Evolutionary conservation across 2,329 filamentous ascomycete species (phyloP).

Genomic region (Ophiostoma fasciatum): DNA sequence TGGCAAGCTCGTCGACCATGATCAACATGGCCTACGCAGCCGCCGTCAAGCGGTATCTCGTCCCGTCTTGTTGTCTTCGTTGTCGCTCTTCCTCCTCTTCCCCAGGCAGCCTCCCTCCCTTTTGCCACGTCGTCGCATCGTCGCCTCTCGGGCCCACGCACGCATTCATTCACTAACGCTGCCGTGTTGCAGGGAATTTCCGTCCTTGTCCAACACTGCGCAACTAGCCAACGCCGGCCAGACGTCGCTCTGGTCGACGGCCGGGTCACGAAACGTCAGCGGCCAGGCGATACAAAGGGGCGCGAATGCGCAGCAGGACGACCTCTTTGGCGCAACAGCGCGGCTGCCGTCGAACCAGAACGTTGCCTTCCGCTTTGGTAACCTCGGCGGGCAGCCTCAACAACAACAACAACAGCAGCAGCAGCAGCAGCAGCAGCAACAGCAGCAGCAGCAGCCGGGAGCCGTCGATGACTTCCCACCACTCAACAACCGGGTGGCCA

Average conservation of each 20-base stretch:
- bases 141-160: neutral
- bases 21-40: slow-evolving; percentile 7
- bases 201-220: slow-evolving; percentile 47
- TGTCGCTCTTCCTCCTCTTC: neutral
- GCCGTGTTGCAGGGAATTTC: slow-evolving; percentile 43
- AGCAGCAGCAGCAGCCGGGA: slow-evolving; percentile 21
- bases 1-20: slow-evolving; percentile 1
- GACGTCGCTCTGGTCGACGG: slow-evolving; percentile 39
- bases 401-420: slow-evolving; percentile 12
- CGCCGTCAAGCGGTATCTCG: slow-evolving; percentile 7
- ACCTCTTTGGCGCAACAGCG: slow-evolving; percentile 25
- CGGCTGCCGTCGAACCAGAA: slow-evolving; percentile 27
- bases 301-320: slow-evolving; percentile 32
- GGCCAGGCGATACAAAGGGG: slow-evolving; percentile 33
- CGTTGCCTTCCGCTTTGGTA: slow-evolving; percentile 40
- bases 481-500: slow-evolving; percentile 37
- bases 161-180: slow-evolving; percentile 11
- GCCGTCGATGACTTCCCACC: slow-evolving; percentile 48
- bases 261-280: slow-evolving; percentile 32
- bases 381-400: slow-evolving; percentile 17
- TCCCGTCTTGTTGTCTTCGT: neutral
- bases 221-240: slow-evolving; percentile 34
- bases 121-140: neutral
- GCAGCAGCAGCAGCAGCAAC: neutral
- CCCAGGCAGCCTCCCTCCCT: too few relatives aligned